Conservation (phyloP, 768 basidiomycete genomes). For the Symmetrospora coprosmae region DNA sequence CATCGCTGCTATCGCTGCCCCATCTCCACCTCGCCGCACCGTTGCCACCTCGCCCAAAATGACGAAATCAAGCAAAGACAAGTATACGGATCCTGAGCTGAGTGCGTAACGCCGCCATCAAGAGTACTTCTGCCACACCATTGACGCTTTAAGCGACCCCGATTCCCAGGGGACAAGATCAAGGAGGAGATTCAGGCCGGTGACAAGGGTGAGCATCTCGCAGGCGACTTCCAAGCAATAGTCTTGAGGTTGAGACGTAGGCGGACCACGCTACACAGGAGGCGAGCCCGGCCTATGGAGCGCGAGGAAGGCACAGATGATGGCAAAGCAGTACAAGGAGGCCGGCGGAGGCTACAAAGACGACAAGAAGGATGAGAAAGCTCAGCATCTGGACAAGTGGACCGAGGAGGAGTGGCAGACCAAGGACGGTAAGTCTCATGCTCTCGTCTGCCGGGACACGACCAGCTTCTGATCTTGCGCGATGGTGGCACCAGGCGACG, state of each 20-base stretch:
- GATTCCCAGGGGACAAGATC: slow-evolving; percentile 19
- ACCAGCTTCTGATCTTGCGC: background rate
- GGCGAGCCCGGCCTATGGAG: slow-evolving; percentile 20
- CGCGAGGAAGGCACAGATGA: slow-evolving; percentile 12
- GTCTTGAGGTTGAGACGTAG: too few relatives aligned
- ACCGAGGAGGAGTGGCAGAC: slow-evolving; percentile 22
- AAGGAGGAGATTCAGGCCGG: slow-evolving; percentile 21
- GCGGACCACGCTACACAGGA: too few relatives aligned
- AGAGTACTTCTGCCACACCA: too few relatives aligned
- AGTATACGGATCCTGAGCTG: too few relatives aligned
- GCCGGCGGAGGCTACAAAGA: slow-evolving; percentile 17
- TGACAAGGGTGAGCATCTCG: slow-evolving; percentile 22
- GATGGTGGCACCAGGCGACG: background rate
- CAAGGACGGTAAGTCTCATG: background rate
- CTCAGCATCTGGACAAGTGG: slow-evolving; percentile 15
- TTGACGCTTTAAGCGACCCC: too few relatives aligned
- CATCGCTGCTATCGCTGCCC: too few relatives aligned
- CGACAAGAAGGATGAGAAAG: slow-evolving; percentile 22
- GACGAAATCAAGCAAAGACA: too few relatives aligned
- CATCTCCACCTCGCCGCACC: too few relatives aligned
- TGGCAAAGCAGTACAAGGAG: slow-evolving; percentile 21
- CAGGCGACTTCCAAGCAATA: too few relatives aligned
- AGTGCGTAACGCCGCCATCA: too few relatives aligned
- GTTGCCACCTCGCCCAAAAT: too few relatives aligned
- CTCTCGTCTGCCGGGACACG: too few relatives aligned